Evolutionary conservation across 371 early-diverging fungal genomes (phyloP).

Genomic region (Capniomyces stellatus): DNA sequence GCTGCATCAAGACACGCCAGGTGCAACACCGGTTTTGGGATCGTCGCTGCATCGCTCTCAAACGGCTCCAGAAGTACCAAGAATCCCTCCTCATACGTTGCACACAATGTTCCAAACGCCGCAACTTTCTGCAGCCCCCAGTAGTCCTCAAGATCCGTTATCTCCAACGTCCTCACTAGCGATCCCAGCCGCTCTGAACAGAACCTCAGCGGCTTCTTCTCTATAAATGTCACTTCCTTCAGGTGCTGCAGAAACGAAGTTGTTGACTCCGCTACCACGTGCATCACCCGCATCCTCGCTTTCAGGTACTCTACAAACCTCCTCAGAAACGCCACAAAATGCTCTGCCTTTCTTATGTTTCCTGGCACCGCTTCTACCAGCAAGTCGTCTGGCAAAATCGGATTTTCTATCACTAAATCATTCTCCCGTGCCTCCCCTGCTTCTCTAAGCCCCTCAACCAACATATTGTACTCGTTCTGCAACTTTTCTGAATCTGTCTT

Average conservation of each 20-base stretch:
- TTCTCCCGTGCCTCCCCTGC: slow-evolving; percentile 50
- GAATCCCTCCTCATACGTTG: slow-evolving; percentile 96
- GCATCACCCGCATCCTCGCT: slow-evolving; percentile 92
- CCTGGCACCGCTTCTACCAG: slow-evolving; percentile 94
- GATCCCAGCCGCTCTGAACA: slow-evolving; percentile 85
- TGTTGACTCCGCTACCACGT: slow-evolving; percentile 95
- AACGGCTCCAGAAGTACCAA: slow-evolving; percentile 95
- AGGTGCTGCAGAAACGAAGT: slow-evolving; percentile 81
- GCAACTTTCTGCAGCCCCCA: slow-evolving; percentile 75
- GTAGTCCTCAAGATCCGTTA: slow-evolving; percentile 78
- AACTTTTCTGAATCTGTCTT: slow-evolving; percentile 67
- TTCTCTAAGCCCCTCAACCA: slow-evolving; percentile 80
- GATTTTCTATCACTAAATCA: slow-evolving; percentile 56
- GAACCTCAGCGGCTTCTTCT: slow-evolving; percentile 82
- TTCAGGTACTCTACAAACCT: slow-evolving; percentile 98
- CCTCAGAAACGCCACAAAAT: slow-evolving; percentile 92
- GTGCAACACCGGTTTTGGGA: slow-evolving; percentile 91
- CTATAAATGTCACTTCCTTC: slow-evolving; percentile 85
- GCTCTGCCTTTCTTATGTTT: slow-evolving; percentile 92
- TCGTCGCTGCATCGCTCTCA: slow-evolving; percentile 75
- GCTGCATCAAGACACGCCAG: slow-evolving; percentile 95
- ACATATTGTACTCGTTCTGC: slow-evolving; percentile 65
- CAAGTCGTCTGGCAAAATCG: slow-evolving; percentile 83
- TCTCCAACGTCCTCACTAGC: slow-evolving; percentile 74
- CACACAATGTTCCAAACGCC: slow-evolving; percentile 84